A percentile compares a stretch with the other conserved stretches of the same genome.
Evolutionary conservation across 2,329 filamentous ascomycete genomes (phyloP).

Genomic region (Monilinia aucupariae): DNA sequence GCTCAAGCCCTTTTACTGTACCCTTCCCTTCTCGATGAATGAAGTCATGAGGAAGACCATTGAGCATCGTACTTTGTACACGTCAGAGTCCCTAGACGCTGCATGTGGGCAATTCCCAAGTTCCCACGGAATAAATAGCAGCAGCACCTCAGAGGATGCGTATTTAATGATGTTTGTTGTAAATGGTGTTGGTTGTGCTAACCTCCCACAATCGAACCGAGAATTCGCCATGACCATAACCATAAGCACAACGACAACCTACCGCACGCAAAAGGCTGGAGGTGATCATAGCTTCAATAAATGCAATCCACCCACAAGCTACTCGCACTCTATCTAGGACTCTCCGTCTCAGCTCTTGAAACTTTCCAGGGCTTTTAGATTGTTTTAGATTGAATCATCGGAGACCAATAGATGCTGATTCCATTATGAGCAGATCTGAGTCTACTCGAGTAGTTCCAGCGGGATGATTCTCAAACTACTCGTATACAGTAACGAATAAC

Average conservation of each 20-base stretch:
- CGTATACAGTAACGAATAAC: not conserved
- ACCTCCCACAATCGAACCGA: not conserved
- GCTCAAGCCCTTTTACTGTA: too few relatives aligned
- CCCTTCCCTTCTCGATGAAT: not conserved
- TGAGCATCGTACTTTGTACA: too few relatives aligned
- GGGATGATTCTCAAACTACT: not conserved
- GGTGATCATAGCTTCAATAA: slow-evolving; percentile 2
- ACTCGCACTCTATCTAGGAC: too few relatives aligned
- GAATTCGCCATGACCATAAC: not conserved
- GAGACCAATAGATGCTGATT: too few relatives aligned
- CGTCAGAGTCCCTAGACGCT: too few relatives aligned
- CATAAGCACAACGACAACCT: too few relatives aligned
- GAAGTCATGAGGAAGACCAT: too few relatives aligned
- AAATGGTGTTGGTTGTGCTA: not conserved
- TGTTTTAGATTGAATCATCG: slow-evolving; percentile 1
- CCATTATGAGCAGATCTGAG: not conserved
- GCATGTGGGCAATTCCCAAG: too few relatives aligned
- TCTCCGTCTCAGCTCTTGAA: not conserved
- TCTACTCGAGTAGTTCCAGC: not conserved
- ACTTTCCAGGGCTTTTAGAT: too few relatives aligned
- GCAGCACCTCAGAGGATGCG: not conserved
- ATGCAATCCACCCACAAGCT: not conserved
- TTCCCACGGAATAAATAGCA: not conserved
- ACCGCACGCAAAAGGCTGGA: not conserved
- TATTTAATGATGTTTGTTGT: not conserved